Base-by-base conservation (phyloP, 306 rosid species). In the Albizia julibrissin region DNA sequence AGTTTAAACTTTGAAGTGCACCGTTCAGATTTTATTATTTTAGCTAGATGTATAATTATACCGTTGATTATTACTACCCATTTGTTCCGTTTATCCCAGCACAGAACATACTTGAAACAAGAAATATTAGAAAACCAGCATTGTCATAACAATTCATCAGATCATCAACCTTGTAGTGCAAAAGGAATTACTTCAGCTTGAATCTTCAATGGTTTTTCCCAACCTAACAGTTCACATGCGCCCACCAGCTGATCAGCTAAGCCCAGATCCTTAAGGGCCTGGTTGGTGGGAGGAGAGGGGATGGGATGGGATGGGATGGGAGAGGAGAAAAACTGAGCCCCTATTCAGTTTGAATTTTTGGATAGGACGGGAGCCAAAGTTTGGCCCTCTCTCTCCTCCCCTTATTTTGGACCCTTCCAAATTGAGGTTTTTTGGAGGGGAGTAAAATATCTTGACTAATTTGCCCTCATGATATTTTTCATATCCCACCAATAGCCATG, bases 211-310 rank as follows among this genome's bases (percentile, higher is more conserved):
- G 97, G 92, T 52, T 42, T 84, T 72, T 61, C 74, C 97, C 98
- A 94, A 19, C 91, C 90, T 85, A 92, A 66, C 67, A 79, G 88
- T 8, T 88, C 92, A 70, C 94, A 93, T 11, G 98, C 97, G 52
- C 83, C 91, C 4, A 86, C 91, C 89, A 92, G 75, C 64, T 40
- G 37, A 31, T 88, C 91, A 14, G 91, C 76, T 27, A 94, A 65
- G 7, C 98, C 97, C 86, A 92, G 85, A 44, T 80, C 90, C 80
- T 81, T 77, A 78, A 91, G 92, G 4, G 94, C 84, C 87, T n/a
- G n/a, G n/a, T n/a, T n/a, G n/a, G n/a, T n/a, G n/a, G n/a, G n/a
- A n/a, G n/a, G n/a, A n/a, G n/a, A n/a, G n/a, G n/a, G n/a, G n/a
- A n/a, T n/a, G n/a, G n/a, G n/a, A n/a, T n/a, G n/a, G n/a, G n/a